Conservation (phyloP, 2,329 filamentous ascomycete genomes). For the Fusarium nematophilum region DNA sequence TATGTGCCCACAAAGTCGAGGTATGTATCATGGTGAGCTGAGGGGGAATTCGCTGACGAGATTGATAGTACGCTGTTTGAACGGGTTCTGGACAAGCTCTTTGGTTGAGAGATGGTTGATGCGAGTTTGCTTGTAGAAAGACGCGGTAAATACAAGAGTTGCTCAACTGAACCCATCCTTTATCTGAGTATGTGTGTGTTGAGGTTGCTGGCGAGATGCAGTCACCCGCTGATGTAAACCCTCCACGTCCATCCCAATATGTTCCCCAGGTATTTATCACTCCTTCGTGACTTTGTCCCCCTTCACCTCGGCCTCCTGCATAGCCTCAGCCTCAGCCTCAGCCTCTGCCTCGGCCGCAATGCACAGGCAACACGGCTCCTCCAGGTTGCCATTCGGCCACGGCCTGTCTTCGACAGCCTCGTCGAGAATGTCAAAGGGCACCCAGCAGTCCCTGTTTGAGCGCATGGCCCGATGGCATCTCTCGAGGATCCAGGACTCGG, state of each 20-base stretch:
- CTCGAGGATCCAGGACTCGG: conserved; percentile 23
- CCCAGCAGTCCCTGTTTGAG: conserved; percentile 36
- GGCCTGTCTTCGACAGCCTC: conserved; percentile 4
- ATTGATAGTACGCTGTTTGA: conserved; percentile 34
- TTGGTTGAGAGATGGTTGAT: conserved; percentile 18
- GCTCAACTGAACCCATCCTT: too few species aligned
- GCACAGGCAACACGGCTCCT: conserved; percentile 2
- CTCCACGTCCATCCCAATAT: too few species aligned
- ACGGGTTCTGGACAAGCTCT: conserved; percentile 33
- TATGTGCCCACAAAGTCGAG: conserved; percentile 66
- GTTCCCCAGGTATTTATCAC: too few species aligned
- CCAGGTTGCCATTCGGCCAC: conserved; percentile 17
- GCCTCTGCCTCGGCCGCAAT: background rate
- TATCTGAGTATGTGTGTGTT: too few species aligned
- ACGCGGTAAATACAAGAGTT: too few species aligned
- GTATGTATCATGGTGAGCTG: conserved; percentile 51
- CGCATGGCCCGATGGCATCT: conserved; percentile 21
- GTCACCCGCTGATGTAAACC: too few species aligned
- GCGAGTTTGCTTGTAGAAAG: too few species aligned
- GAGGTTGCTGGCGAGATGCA: too few species aligned
- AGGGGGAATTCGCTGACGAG: background rate
- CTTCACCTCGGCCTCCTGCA: background rate
- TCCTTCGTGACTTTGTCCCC: too few species aligned
- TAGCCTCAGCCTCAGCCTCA: background rate
- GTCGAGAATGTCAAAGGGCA: conserved; percentile 10